Base-by-base conservation (phyloP, 2,329 filamentous ascomycete genomes). In the Ophiocordyceps robertsii region DNA sequence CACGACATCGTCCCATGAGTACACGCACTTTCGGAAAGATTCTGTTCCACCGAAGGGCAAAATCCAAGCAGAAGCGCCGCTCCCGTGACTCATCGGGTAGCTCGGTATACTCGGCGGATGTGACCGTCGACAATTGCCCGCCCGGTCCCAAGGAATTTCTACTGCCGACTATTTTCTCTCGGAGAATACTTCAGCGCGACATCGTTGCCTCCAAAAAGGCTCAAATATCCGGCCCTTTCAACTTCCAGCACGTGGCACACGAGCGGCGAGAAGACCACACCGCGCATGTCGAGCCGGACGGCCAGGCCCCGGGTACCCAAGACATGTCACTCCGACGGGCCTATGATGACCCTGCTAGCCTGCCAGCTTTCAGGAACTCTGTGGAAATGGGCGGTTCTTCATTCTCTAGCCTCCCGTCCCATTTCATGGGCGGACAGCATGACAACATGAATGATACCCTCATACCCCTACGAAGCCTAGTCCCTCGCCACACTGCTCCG, bases 241-340 rank as follows among this genome's bases (percentile, higher is more conserved):
- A 81, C 61, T 82, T 82, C 46, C 76, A 80, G 53, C 77, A 82
- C 56, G 66, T 82, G 30, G 69, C 72, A 4, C 76, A 80, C 53
- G 75, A 71, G 12, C 62, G 67, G 12, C 69, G 68, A 38, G 69
- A 77, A 29, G 62, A 69, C 40, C 45, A 70, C 3, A 58, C 66
- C 4, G 7, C 16, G 32, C 13, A 12, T 8, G 32, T 14, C 14
- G 16, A 16, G 4, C n/a, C 16, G 14, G 16, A 14, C n/a, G n/a
- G 17, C 14, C 24, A 7, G 33, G 14, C 33, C 3, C 33, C 13
- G 33, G 33, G 2, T 16, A 36, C n/a, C 14, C 14, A 16, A 14
- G n/a, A 10, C 14, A 16, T 17, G 9, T 36, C 16, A 10, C 19
- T 10, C 6, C 17, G 33, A 4, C 19, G 19, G 19, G 19, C 19